Base-by-base conservation (phyloP, 768 basidiomycete genomes). In the Daedalea quercina region DNA sequence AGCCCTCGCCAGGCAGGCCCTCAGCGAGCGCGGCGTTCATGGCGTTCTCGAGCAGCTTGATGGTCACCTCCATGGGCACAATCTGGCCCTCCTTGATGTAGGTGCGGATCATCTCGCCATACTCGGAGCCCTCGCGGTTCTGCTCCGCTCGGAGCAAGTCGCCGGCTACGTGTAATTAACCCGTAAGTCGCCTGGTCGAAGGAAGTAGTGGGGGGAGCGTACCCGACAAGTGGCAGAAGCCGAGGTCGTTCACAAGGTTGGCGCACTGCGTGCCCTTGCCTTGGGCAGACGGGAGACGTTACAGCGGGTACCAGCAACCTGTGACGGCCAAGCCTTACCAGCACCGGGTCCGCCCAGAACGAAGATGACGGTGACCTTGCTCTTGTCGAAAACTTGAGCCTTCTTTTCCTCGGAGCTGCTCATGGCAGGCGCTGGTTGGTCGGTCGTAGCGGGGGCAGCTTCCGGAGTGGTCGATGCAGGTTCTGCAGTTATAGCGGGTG, bases 331-430 rank as follows among this genome's bases (percentile, higher is more conserved):
- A 9, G 19, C 47, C 67, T 59, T 57, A 86, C 94, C 94, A 61
- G 94, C 94, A 47, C 96, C 96, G 19, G 96, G 96, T 0, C 96
- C 96, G 34, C 96, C 96, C 13, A 99, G 84, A 23, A 98, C 94
- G 63, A 90, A 99, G 63, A 98, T 76, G 53, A 99, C 94, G 17
- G 80, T 85, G 61, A 97, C 86, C 57, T 90, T 85, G 44, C 66
- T 65, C 28, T 73, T 68, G 67, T 90, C 82, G 62, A 96, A 95
- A 1, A 73, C 75, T 15, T 77, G 75, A 3, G 64, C 57, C 41
- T 57, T 59, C 37, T 40, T 40, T 15, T 6, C 33, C 35, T 51
- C 35, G 11, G 53, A 31, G 23, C 44, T n/a, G 51, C 42, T 49
- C 17, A 47, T 43, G 37, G 11, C 35, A 13, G 43, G 44, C 22